Evolutionary conservation across 768 basidiomycete species (phyloP), one percentile per base, ranked within the genome.

Genomic region (Mycena amicta): DNA sequence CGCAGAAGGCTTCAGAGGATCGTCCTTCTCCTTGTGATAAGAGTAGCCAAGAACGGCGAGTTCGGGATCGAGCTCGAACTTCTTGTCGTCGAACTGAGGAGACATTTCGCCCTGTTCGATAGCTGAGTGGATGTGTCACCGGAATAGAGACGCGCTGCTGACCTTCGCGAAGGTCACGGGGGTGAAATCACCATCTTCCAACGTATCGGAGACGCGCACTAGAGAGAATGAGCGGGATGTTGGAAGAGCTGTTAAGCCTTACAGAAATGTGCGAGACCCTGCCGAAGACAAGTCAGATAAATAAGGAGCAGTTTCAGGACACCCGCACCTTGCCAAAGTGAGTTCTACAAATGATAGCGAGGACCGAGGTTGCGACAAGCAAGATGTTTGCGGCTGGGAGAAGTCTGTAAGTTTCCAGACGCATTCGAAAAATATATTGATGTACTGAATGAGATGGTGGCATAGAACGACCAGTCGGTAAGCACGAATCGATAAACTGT

Each of bases 281-380:
- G n/a, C n/a, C n/a, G n/a, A n/a, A n/a, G n/a, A n/a, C n/a, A n/a
- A n/a, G n/a, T n/a, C n/a, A n/a, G n/a, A n/a, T n/a, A n/a, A n/a
- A n/a, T n/a, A 37, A 37, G 8, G 33, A 37, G 33, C 33, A 18
- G n/a, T 5, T 18, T 30, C 13, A 45, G 11, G 2, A 29, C 26
- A 76, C 75, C 11, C 85, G 73, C 1, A 83, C 84, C 63, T 77
- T 80, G 11, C 80, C 83, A 64, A 84, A 86, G 61, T 84, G 78
- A 27, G 78, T 56, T 52, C 82, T 74, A 67, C 83, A 85, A n/a
- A 80, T 46, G 43, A 83, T 45, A 5, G 77, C 82, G 11, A 84
- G 60, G 28, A 72, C 57, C n/a, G 75, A 71, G 3, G 80, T 79
- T 5, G 70, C 60, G 6, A 82, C 65, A 29, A 78, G 68, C 16